Evolutionary conservation across 805 yeast genomes (phyloP).

Genomic region (Candida endomychidarum): DNA sequence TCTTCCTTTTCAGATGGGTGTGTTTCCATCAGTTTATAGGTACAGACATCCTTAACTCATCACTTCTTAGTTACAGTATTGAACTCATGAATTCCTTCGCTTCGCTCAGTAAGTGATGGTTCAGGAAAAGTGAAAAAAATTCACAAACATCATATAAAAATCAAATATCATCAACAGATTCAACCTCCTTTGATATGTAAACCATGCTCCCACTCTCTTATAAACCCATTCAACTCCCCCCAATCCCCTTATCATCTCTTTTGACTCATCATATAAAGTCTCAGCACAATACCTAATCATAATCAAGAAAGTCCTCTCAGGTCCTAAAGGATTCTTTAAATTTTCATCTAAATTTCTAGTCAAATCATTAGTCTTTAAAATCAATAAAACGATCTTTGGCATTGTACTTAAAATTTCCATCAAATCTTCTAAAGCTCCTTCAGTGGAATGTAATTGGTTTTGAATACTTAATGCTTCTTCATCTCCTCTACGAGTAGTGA

Average conservation of each 20-base stretch:
- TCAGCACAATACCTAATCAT: constrained; percentile 88
- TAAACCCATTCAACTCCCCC: constrained; percentile 17
- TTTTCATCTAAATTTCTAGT: constrained; percentile 86
- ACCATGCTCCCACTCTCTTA: constrained; percentile 29
- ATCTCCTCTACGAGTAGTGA: constrained; percentile 49
- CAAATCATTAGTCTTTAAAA: constrained; percentile 90
- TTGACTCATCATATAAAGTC: constrained; percentile 69
- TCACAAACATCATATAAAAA: constrained; percentile 9
- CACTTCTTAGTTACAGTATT: too few species aligned
- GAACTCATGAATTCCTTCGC: too few species aligned
- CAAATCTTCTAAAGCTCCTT: constrained; percentile 66
- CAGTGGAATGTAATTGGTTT: constrained; percentile 51
- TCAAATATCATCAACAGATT: constrained; percentile 37
- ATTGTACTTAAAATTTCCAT: constrained; percentile 76
- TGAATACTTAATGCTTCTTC: constrained; percentile 73
- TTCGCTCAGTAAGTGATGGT: too few species aligned
- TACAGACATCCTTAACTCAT: too few species aligned
- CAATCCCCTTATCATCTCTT: constrained; percentile 33
- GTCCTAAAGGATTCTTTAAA: constrained; percentile 78
- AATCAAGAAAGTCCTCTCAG: constrained; percentile 82
- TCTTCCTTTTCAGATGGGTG: too few species aligned
- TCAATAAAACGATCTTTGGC: constrained; percentile 83
- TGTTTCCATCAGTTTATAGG: too few species aligned
- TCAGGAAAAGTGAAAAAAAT: too few species aligned
- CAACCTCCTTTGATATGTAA: constrained; percentile 29